phyloP scores from a whole-genome alignment of 2,329 filamentous ascomycete genomes.

The Stromatinia cepivora region DNA sequence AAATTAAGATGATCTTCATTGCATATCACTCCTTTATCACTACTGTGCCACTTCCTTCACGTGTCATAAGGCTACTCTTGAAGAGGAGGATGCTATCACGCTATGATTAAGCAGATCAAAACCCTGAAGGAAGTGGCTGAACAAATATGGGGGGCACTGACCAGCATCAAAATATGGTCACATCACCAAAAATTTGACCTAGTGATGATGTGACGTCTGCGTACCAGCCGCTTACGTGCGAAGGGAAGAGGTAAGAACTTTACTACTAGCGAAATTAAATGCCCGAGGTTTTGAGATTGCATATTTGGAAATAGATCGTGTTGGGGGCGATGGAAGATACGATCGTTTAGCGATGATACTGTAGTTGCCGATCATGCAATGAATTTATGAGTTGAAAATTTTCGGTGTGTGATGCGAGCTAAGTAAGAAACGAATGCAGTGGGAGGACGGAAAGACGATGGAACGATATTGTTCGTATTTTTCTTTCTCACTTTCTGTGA shows the following conservation, averaged over 20 bases:
- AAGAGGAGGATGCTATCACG: conserved; percentile 2
- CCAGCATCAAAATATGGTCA: not conserved
- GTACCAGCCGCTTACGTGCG: not conserved
- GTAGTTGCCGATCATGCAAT: not conserved
- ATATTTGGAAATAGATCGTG: not conserved
- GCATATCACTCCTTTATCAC: not conserved
- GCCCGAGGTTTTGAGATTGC: conserved; percentile 5
- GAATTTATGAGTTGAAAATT: not conserved
- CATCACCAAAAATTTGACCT: not conserved
- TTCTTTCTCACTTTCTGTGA: not conserved
- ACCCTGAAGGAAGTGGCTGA: conserved; percentile 10
- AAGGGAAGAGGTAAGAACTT: conserved; percentile 7
- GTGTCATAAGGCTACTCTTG: not conserved
- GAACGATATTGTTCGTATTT: not conserved
- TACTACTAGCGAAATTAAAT: conserved; percentile 3
- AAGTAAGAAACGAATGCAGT: not conserved
- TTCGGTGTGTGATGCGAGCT: not conserved
- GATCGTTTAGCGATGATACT: not conserved
- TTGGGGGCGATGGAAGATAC: conserved; percentile 3
- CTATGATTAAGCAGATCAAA: conserved; percentile 13
- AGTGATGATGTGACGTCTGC: not conserved
- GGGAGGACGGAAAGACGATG: not conserved
- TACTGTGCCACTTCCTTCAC: conserved; percentile 16
- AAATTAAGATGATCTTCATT: not conserved
- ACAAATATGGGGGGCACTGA: not conserved